A percentile compares a stretch with the other conserved stretches of the same genome.
Evolutionary conservation across 192 early-diverging fungal species (phyloP).

Genomic region (Oehlia diaphana): DNA sequence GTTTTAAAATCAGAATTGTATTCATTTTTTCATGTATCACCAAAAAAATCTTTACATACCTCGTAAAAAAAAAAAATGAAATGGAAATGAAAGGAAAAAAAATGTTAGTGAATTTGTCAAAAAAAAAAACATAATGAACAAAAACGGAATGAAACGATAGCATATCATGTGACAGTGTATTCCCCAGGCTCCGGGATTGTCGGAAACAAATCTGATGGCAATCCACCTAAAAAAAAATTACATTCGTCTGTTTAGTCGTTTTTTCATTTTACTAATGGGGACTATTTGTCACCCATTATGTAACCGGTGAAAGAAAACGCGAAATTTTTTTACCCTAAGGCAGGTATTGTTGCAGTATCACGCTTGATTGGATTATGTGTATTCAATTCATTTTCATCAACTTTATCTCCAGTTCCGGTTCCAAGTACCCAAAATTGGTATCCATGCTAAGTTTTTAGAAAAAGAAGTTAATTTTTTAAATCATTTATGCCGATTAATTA

Average conservation of each 20-base stretch:
- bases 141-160: neutral
- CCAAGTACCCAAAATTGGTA: conserved; percentile 49
- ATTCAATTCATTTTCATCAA: conserved; percentile 38
- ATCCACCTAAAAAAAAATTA: conserved; percentile 37
- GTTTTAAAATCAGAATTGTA: conserved; percentile 32
- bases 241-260: conserved; percentile 28
- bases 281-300: neutral
- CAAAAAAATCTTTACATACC: conserved; percentile 32
- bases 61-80: conserved; percentile 19
- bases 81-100: conserved; percentile 14
- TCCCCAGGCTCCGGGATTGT: conserved; percentile 50
- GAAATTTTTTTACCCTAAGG: conserved; percentile 32
- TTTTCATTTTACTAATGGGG: conserved; percentile 29
- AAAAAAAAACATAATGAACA: too few species aligned
- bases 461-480: conserved; percentile 33
- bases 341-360: conserved; percentile 44
- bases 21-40: conserved; percentile 31
- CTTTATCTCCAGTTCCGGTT: conserved; percentile 42
- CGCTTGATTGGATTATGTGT: conserved; percentile 41
- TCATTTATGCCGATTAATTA: conserved; percentile 13
- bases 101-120: too few species aligned
- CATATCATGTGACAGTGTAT: conserved; percentile 51
- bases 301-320: conserved; percentile 25
- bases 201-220: conserved; percentile 44
- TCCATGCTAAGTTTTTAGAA: conserved; percentile 42